These are phyloP conservation scores for Colletotrichum sp. DNA, from an alignment of 2,329 filamentous ascomycete species.

Conservation along the genomic window DNA sequence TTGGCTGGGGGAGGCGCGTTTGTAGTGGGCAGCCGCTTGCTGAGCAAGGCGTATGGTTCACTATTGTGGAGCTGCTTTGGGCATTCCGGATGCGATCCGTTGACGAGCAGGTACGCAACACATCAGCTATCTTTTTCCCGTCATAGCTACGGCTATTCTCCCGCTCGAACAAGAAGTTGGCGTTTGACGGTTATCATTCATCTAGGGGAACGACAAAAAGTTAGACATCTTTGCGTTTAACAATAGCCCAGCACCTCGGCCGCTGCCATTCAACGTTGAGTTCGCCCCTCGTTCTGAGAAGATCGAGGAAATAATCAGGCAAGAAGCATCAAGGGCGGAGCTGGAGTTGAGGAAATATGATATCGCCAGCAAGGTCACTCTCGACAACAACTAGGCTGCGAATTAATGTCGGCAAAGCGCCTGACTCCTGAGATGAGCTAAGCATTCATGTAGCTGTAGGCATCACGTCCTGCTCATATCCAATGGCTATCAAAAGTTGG, in stretches of 20 bases:
- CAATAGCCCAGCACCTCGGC: background rate
- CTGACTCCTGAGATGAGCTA: rapidly evolving
- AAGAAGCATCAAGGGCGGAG: background rate
- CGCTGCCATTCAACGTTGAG: background rate
- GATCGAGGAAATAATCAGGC: background rate
- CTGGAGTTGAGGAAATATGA: background rate
- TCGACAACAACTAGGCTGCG: background rate
- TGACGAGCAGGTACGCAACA: background rate
- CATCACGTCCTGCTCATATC: background rate
- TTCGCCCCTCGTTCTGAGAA: background rate
- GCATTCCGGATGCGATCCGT: background rate
- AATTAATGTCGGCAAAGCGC: background rate
- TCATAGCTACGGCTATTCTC: background rate
- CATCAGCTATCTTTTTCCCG: background rate
- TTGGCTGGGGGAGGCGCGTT: background rate
- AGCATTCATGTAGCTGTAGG: background rate
- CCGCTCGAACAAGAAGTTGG: background rate
- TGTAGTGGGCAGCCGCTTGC: background rate
- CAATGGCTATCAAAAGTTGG: rapidly evolving
- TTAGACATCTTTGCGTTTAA: background rate
- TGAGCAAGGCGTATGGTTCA: background rate
- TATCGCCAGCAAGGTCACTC: background rate
- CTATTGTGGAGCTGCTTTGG: background rate
- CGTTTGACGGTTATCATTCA: background rate
- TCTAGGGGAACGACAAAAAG: background rate